Percentiles rank a stretch among this genome's conserved stretches.
Evolutionary conservation across 192 early-diverging fungal genomes (phyloP).

Genomic region (Chytriomyces confervae): DNA sequence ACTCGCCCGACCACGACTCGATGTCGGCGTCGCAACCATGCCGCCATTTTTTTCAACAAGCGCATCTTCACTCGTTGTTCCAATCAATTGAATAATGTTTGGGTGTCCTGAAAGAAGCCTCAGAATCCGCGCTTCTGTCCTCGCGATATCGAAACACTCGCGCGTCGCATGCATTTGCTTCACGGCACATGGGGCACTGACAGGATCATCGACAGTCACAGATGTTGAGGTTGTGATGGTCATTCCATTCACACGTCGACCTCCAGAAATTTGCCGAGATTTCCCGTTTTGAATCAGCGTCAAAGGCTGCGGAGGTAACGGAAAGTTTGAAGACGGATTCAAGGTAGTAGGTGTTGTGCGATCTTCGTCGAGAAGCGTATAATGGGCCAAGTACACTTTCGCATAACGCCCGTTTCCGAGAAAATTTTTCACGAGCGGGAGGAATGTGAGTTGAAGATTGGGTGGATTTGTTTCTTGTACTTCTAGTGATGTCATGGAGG

Average conservation of each 20-base stretch:
- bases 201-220: background rate
- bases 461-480: slow-evolving; percentile 18
- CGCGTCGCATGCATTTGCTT: slow-evolving; percentile 55
- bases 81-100: slow-evolving; percentile 58
- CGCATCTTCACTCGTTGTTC: slow-evolving; percentile 47
- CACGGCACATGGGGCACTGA: slow-evolving; percentile 53
- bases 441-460: slow-evolving; percentile 49
- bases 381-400: slow-evolving; percentile 51
- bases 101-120: slow-evolving; percentile 40
- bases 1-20: background rate
- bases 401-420: slow-evolving; percentile 59
- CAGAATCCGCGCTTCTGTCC: slow-evolving; percentile 48
- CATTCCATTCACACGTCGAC: background rate
- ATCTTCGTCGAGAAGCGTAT: slow-evolving; percentile 31
- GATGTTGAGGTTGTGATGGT: background rate
- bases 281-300: background rate
- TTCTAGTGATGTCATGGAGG: slow-evolving; percentile 5
- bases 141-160: slow-evolving; percentile 47
- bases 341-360: background rate
- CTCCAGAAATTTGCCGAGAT: background rate
- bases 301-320: background rate
- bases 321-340: background rate
- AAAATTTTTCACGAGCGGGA: slow-evolving; percentile 58
- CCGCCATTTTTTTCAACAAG: background rate
- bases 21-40: background rate